Evolutionary conservation across 1,284 basidiomycete species (phyloP), one percentile per base, ranked within the genome.

Genomic region (Ceratorhiza oryzae-sativae): DNA sequence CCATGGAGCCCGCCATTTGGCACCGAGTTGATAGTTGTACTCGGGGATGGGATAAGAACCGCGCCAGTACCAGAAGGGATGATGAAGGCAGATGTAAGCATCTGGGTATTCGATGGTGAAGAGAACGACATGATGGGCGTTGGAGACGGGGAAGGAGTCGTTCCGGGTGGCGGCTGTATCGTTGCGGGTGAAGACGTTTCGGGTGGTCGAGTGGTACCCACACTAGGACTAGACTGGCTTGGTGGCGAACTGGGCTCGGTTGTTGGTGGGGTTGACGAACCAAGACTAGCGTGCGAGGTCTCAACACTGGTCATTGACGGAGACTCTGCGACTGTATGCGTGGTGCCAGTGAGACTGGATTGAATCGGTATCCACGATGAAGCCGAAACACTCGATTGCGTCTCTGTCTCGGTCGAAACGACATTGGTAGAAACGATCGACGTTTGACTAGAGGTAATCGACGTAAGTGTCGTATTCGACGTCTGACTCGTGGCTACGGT

Each of bases 281-380:
- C 46, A 1, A 63, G 13, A 32, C 45, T 63, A 6, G 42, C 61
- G 20, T 34, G 20, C 8, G 15, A 13, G 12, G 56, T 58, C 3
- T 41, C 36, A 2, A 23, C 20, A 27, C 32, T 58, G 2, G 56
- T 41, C 20, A 15, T n/a, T 3, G 56, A 3, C 56, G 10, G 32
- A 39, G 49, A 55, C 13, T 6, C 12, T 1, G 32, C 55, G 48
- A 36, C 1, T 67, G 48, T 67, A 67, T 67, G 63, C 63, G 63
- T 67, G 9, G 4, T 36, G 41, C 8, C 23, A 20, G 8, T 25
- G 18, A 45, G 18, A 18, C 42, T 45, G 4, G 42, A 10, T 18
- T 45, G 42, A 18, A 45, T 8, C 9, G n/a, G 42, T 18, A 45
- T 18, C 42, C 42, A 18, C 3, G 42, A 45, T 3, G 42, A 45